phyloP scores from a whole-genome alignment of 1,139 yeast species.

The Blastobotrys capitulatus region DNA sequence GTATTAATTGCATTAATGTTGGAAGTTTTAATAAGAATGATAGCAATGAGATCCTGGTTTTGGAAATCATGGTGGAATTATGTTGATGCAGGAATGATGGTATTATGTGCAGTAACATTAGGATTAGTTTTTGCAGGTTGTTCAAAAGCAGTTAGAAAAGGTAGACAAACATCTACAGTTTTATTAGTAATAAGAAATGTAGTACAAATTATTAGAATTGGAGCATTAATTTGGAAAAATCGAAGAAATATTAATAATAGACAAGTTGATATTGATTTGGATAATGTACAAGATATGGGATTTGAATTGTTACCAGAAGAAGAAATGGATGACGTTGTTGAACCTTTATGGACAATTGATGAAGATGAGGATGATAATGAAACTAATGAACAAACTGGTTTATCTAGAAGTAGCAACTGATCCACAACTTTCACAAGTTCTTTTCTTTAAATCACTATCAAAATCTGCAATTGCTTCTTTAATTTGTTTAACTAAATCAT shows the following conservation, averaged over 20 bases:
- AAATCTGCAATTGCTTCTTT: constrained; percentile 73
- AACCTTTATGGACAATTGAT: constrained; percentile 7
- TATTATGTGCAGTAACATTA: constrained; percentile 16
- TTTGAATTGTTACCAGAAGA: constrained; percentile 19
- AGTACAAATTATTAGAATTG: constrained; percentile 17
- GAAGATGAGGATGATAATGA: constrained; percentile 1
- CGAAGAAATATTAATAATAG: constrained; percentile 15
- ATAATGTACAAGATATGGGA: constrained; percentile 19
- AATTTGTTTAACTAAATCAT: constrained; percentile 85
- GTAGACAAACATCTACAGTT: constrained; percentile 18
- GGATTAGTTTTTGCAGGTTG: constrained; percentile 21
- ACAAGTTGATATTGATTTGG: constrained; percentile 18
- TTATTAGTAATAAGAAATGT: constrained; percentile 18
- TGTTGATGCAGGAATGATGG: constrained; percentile 17
- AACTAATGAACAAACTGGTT: too few species aligned
- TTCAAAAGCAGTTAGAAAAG: constrained; percentile 15
- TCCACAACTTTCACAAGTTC: constrained; percentile 75
- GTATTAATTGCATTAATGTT: constrained; percentile 17
- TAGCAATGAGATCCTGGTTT: constrained; percentile 16
- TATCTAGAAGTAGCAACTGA: constrained; percentile 35
- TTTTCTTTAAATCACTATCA: constrained; percentile 54
- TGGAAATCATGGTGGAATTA: constrained; percentile 20
- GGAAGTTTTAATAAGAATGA: constrained; percentile 17
- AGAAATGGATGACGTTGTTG: constrained; percentile 11
- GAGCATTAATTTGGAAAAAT: constrained; percentile 18